Percentiles rank a stretch among this genome's conserved stretches.
Conservation (phyloP, 2,329 filamentous ascomycete species). For the Ascochyta pisi region DNA sequence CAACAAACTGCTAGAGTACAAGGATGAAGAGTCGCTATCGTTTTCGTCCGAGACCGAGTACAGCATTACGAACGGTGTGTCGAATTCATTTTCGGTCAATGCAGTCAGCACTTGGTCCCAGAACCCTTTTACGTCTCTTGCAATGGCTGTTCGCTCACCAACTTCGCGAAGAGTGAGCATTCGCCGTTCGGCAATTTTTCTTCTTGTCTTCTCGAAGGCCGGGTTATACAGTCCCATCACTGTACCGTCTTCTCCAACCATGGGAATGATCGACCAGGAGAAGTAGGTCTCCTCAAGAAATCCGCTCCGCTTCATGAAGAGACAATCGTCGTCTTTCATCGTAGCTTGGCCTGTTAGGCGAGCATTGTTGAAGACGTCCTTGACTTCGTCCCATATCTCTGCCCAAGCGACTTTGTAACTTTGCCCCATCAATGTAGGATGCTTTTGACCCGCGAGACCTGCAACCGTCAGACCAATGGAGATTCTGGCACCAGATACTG, state of each 20-base stretch:
- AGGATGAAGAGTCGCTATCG: conserved; percentile 75
- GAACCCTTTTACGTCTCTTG: conserved; percentile 75
- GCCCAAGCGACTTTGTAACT: conserved; percentile 72
- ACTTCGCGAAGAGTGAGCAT: conserved; percentile 82
- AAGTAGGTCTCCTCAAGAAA: conserved; percentile 83
- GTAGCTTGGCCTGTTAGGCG: conserved; percentile 75
- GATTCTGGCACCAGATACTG: neutral
- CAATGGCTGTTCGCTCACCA: conserved; percentile 74
- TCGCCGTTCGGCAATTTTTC: conserved; percentile 78
- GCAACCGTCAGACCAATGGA: conserved; percentile 1
- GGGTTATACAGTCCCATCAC: conserved; percentile 82
- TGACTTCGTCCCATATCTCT: conserved; percentile 77
- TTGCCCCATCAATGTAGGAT: conserved; percentile 77
- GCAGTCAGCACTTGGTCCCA: conserved; percentile 74
- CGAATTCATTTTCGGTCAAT: conserved; percentile 75
- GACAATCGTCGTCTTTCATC: conserved; percentile 82
- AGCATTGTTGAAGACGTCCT: conserved; percentile 72
- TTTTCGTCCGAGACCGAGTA: conserved; percentile 76
- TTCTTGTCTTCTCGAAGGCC: conserved; percentile 79
- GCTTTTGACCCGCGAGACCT: conserved; percentile 75
- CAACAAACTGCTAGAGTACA: conserved; percentile 70
- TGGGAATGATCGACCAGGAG: conserved; percentile 80
- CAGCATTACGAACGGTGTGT: conserved; percentile 77
- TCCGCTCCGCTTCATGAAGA: conserved; percentile 73
- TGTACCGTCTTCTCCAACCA: conserved; percentile 75